phyloP scores from a whole-genome alignment of 148 eudicot genomes.

The Limonium bicolor region DNA sequence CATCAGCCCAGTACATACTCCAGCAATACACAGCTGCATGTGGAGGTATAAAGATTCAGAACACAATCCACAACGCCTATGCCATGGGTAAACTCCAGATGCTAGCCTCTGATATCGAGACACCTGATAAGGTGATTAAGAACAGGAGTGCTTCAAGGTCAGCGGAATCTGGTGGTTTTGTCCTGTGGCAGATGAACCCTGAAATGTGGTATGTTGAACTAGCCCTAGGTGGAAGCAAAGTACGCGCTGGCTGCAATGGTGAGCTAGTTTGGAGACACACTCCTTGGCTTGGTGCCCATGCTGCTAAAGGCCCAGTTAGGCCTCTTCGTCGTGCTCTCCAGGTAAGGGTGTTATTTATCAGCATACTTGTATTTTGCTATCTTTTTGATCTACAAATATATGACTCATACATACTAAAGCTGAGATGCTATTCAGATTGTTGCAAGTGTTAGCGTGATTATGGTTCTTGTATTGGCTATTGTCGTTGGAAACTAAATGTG shows the following conservation, averaged over 20 bases:
- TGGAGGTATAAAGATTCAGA: slow-evolving; percentile 61
- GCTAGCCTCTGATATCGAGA: slow-evolving; percentile 65
- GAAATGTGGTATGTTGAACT: slow-evolving; percentile 89
- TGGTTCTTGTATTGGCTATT: not conserved
- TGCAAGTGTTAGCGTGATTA: too few species aligned
- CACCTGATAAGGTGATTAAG: slow-evolving; percentile 57
- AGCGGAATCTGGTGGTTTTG: slow-evolving; percentile 68
- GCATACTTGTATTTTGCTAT: not conserved
- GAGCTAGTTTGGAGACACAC: slow-evolving; percentile 78
- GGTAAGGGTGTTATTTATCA: slow-evolving; percentile 19
- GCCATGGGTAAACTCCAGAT: slow-evolving; percentile 72
- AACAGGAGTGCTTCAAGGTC: slow-evolving; percentile 36
- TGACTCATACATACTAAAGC: too few species aligned
- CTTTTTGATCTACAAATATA: too few species aligned
- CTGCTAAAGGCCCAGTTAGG: slow-evolving; percentile 79
- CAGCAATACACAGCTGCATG: slow-evolving; percentile 74
- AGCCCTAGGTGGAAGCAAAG: slow-evolving; percentile 65
- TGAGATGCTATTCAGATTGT: too few species aligned
- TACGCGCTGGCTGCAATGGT: slow-evolving; percentile 74
- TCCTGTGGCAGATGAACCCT: slow-evolving; percentile 76
- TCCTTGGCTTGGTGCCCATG: slow-evolving; percentile 75
- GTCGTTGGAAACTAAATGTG: too few species aligned
- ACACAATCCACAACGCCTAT: slow-evolving; percentile 45
- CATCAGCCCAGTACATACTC: slow-evolving; percentile 80
- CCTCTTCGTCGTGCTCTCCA: slow-evolving; percentile 82